These are phyloP conservation scores for Alternaria dauci DNA, from an alignment of 2,329 filamentous ascomycete genomes.

Conservation along the genomic window DNA sequence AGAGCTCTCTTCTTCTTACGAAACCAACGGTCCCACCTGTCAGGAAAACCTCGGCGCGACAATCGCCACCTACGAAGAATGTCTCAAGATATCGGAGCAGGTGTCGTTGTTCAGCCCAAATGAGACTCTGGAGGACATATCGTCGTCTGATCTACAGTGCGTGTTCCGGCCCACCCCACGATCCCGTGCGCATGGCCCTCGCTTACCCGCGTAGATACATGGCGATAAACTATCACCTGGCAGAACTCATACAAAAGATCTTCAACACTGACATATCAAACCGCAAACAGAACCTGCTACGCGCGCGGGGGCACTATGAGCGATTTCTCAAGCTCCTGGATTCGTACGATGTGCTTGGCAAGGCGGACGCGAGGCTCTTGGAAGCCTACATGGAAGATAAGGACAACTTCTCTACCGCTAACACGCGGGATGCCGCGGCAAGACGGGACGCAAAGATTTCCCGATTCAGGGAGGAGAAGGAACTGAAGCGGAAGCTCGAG, in stretches of 20 bases:
- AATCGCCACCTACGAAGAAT: conserved; percentile 76
- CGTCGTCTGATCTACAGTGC: conserved; percentile 83
- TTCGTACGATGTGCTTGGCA: conserved; percentile 75
- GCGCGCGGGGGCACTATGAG: conserved; percentile 77
- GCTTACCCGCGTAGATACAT: conserved; percentile 66
- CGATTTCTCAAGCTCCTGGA: conserved; percentile 79
- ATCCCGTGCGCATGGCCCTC: conserved; percentile 3
- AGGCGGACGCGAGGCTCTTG: conserved; percentile 72
- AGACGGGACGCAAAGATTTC: conserved; percentile 85
- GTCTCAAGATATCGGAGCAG: conserved; percentile 71
- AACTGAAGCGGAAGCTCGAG: conserved; percentile 83
- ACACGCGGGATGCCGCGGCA: conserved; percentile 70
- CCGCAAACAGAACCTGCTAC: conserved; percentile 67
- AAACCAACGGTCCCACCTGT: conserved; percentile 71
- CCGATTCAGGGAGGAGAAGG: conserved; percentile 84
- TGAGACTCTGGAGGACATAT: conserved; percentile 85
- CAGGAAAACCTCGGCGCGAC: conserved; percentile 72
- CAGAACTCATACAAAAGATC: conserved; percentile 78
- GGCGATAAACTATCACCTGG: conserved; percentile 77
- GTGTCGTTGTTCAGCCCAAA: conserved; percentile 90
- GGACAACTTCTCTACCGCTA: conserved; percentile 75
- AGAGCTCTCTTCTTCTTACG: conserved; percentile 68
- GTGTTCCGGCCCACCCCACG: conserved; percentile 17
- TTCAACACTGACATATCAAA: conserved; percentile 62
- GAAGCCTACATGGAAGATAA: conserved; percentile 77